phyloP scores from a whole-genome alignment of 2,329 filamentous ascomycete species.

The Acarospora socialis region DNA sequence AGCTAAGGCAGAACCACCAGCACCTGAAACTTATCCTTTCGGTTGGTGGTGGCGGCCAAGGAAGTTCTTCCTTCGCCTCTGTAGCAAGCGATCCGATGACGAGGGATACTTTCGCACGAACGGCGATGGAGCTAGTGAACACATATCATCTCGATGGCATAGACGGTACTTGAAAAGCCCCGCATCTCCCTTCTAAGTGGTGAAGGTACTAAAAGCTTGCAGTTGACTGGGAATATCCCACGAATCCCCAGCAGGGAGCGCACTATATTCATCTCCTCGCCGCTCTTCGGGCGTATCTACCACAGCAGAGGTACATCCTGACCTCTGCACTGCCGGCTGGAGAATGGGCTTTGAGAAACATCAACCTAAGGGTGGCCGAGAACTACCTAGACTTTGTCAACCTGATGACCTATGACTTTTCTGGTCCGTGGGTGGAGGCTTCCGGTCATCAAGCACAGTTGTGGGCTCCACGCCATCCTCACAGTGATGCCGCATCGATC shows the following conservation, averaged over 20 bases:
- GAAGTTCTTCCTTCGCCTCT: conserved; percentile 51
- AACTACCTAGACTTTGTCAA: conserved; percentile 62
- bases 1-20: conserved; percentile 55
- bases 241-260: conserved; percentile 48
- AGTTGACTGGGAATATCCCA: conserved; percentile 76
- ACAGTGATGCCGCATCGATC: conserved; percentile 39
- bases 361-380: conserved; percentile 49
- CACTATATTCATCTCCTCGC: conserved; percentile 58
- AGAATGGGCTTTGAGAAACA: conserved; percentile 50
- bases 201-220: conserved; percentile 7
- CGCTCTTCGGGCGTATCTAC: conserved; percentile 51
- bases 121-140: conserved; percentile 52
- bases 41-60: conserved; percentile 52
- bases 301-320: conserved; percentile 52
- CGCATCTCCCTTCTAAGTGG: neutral
- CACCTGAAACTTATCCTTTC: conserved; percentile 65
- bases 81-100: conserved; percentile 48
- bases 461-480: conserved; percentile 40
- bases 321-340: conserved; percentile 59
- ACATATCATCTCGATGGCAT: conserved; percentile 60
- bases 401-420: conserved; percentile 69
- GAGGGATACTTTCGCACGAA: conserved; percentile 56
- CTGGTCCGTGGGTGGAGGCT: conserved; percentile 51
- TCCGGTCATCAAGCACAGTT: conserved; percentile 67
- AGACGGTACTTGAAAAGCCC: conserved; percentile 44